Base-by-base conservation (phyloP, 2,329 filamentous ascomycete species). In the Colletotrichum orchidophilum region DNA sequence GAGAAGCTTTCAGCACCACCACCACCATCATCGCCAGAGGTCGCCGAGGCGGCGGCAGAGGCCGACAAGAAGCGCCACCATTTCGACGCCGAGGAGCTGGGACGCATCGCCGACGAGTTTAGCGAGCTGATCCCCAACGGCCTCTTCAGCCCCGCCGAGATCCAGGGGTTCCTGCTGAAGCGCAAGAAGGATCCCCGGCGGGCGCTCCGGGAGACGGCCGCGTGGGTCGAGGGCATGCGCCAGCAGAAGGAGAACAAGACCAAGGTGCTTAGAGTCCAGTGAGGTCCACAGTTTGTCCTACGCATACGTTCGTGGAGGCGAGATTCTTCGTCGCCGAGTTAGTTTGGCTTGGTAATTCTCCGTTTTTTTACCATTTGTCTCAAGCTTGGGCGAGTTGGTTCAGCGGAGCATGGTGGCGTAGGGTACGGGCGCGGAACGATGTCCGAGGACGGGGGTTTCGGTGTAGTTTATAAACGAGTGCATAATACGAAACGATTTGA, bases 91-190 rank as follows among this genome's bases (percentile, higher is more conserved):
- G 78, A 81, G n/a, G 83, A 86, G 72, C 79, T 91, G 24, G 76
- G 78, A 7, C 71, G 64, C 3, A 80, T 90, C 18, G 86, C 88
- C 0, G 73, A 73, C 5, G 75, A 82, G 33, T 92, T 92, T 75
- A 84, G 86, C 1, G 74, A 79, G 2, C 81, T 83, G 63, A 85
- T 92, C n/a, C 87, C 88, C 0, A 80, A 84, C n/a, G 81, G 79
- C 2, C 78, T 80, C 52, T 86, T 91, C 72, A 87, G 84, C 27
- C 89, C 90, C 0, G 91, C 91, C 0, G 87, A 92, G 78, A 87
- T 92, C 52, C 90, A 92, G 77, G 90, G 90, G 0, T 92, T 91
- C 77, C 76, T 92, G 69, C 80, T 92, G 55, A 90, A 89, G 79
- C 81, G 88, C 53, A 92, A 91, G 81, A 88, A 87, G 80, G 83